Evolutionary conservation across 1,284 basidiomycete genomes (phyloP).

Genomic region (Xanthoconium separans): DNA sequence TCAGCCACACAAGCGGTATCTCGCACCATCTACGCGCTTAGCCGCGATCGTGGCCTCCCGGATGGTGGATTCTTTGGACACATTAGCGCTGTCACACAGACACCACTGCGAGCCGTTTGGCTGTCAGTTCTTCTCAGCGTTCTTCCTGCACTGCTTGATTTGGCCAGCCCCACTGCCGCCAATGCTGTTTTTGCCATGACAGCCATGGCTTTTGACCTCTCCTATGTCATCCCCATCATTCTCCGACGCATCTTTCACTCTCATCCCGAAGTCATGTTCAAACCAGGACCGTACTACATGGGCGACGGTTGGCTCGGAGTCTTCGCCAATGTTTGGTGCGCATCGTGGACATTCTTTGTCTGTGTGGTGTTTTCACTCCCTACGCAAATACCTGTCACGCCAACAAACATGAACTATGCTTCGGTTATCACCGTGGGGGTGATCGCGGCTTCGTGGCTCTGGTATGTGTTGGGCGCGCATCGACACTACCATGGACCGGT

Average conservation of each 20-base stretch:
- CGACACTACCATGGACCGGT: conserved; percentile 30
- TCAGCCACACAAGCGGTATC: conserved; percentile 84
- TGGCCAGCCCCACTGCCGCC: conserved; percentile 77
- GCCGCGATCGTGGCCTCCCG: conserved; percentile 80
- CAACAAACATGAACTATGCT: conserved; percentile 78
- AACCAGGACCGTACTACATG: conserved; percentile 88
- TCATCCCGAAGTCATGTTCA: conserved; percentile 84
- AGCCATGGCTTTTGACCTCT: conserved; percentile 70
- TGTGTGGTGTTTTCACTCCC: conserved; percentile 74
- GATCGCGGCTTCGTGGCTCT: conserved; percentile 26
- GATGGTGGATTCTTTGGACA: conserved; percentile 80
- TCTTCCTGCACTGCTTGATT: conserved; percentile 74
- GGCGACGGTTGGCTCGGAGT: conserved; percentile 70
- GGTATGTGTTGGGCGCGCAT: conserved; percentile 27
- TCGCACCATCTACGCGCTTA: conserved; percentile 88
- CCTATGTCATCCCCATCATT: conserved; percentile 75
- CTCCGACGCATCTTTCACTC: conserved; percentile 69
- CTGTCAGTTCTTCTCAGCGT: conserved; percentile 67
- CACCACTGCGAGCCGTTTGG: conserved; percentile 85
- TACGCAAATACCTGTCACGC: conserved; percentile 66
- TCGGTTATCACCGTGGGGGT: conserved; percentile 37
- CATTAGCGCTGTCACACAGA: conserved; percentile 63
- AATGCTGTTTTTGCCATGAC: conserved; percentile 84
- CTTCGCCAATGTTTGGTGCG: conserved; percentile 64
- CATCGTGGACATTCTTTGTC: conserved; percentile 69